Conservation (phyloP, 2,329 filamentous ascomycete species). For the Pseudogymnoascus destructans region DNA sequence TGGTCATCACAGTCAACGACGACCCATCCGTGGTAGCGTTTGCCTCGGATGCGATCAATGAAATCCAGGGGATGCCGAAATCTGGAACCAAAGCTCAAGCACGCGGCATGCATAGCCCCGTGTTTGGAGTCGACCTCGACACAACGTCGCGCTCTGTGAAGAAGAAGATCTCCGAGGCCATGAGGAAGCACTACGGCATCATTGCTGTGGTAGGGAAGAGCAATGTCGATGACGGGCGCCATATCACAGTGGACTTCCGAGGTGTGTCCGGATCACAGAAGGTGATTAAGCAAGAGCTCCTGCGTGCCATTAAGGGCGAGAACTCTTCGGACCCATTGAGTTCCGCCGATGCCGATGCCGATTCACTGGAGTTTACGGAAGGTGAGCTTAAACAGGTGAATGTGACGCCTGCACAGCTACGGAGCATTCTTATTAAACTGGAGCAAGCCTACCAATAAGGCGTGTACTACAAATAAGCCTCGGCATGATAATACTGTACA, state of each 20-base stretch:
- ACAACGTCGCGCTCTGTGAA: constrained; percentile 46
- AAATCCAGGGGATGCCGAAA: constrained; percentile 13
- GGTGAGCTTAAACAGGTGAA: constrained; percentile 14
- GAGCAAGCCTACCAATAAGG: constrained; percentile 9
- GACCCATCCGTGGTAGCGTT: constrained; percentile 26
- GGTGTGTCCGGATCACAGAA: constrained; percentile 23
- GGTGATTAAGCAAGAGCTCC: constrained; percentile 1
- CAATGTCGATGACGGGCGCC: constrained; percentile 41
- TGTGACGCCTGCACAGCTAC: constrained; percentile 13
- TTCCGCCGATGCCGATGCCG: background rate
- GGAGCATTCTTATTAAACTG: constrained; percentile 12
- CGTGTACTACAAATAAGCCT: background rate
- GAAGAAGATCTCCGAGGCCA: constrained; percentile 63
- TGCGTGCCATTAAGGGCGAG: background rate
- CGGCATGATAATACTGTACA: constrained; percentile 6
- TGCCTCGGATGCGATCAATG: constrained; percentile 13
- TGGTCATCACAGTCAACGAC: constrained; percentile 60
- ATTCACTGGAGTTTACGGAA: background rate
- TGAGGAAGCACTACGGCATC: constrained; percentile 55
- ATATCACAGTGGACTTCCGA: constrained; percentile 38
- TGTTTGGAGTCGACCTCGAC: constrained; percentile 60
- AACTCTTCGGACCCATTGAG: background rate
- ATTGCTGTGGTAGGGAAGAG: constrained; percentile 59
- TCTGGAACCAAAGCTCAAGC: constrained; percentile 20
- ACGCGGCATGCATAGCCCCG: constrained; percentile 40